phyloP scores from a whole-genome alignment of 345 rosid genomes.

The Eutrema japonicum region DNA sequence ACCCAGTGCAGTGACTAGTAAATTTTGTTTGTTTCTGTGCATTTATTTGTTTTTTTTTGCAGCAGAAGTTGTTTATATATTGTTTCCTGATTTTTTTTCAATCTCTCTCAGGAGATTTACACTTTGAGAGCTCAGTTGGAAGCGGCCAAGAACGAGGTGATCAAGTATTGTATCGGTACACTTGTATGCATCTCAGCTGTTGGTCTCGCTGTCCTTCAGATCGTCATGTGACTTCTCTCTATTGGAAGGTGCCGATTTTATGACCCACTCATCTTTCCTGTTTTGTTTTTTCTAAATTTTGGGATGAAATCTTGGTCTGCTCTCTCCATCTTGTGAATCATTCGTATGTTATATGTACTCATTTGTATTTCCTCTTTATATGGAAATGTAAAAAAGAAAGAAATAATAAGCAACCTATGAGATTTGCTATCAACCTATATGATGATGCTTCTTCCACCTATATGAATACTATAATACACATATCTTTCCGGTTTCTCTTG shows the following conservation, averaged over 20 bases:
- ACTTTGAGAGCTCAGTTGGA: conserved; percentile 81
- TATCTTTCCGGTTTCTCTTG: too few relatives aligned
- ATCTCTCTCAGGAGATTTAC: conserved; percentile 72
- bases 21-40: not conserved
- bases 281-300: not conserved
- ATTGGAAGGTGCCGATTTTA: too few relatives aligned
- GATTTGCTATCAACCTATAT: too few relatives aligned
- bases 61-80: conserved; percentile 8
- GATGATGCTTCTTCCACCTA: too few relatives aligned
- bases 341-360: conserved; percentile 31
- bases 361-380: conserved; percentile 1
- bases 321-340: conserved; percentile 24
- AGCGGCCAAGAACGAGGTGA: conserved; percentile 85
- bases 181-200: conserved; percentile 88
- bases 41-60: not conserved
- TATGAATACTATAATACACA: too few relatives aligned
- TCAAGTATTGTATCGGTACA: conserved; percentile 87
- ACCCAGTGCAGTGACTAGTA: conserved; percentile 21
- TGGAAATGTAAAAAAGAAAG: not conserved
- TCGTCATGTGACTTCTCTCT: conserved; percentile 54
- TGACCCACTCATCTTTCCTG: conserved; percentile 33
- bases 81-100: not conserved
- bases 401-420: not conserved
- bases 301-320: conserved; percentile 40
- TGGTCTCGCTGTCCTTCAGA: conserved; percentile 82